These are phyloP conservation scores for Daldinia caldariorum DNA, from an alignment of 495 filamentous ascomycete species.

Conservation along the genomic window DNA sequence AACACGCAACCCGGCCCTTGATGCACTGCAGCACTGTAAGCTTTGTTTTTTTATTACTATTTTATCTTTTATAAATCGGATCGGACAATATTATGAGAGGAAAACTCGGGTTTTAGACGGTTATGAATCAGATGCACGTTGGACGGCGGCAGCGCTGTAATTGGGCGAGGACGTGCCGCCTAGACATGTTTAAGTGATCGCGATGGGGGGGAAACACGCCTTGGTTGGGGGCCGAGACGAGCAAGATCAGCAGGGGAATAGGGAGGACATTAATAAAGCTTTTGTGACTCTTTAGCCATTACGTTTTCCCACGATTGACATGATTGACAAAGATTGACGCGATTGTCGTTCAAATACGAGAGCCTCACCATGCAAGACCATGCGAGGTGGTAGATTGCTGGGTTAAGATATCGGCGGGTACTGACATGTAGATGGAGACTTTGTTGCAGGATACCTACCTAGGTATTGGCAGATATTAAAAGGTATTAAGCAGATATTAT, in stretches of 20 bases:
- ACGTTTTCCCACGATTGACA: constrained; percentile 14
- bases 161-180: constrained; percentile 23
- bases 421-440: neutral
- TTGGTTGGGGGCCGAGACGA: constrained; percentile 24
- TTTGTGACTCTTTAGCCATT: constrained; percentile 7
- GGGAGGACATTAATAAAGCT: constrained; percentile 18
- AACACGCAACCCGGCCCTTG: neutral
- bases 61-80: too few relatives aligned
- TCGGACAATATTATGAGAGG: neutral
- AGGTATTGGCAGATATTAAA: neutral
- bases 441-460: too few relatives aligned
- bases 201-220: constrained; percentile 26
- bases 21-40: constrained; percentile 25
- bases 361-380: constrained; percentile 34
- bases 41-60: neutral
- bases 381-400: constrained; percentile 6
- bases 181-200: constrained; percentile 33
- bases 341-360: constrained; percentile 45
- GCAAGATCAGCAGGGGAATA: constrained; percentile 38
- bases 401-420: constrained; percentile 1
- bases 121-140: constrained; percentile 25
- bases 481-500: neutral
- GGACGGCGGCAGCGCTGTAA: constrained; percentile 36
- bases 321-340: constrained; percentile 36
- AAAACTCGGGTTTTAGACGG: constrained; percentile 29